Conservation (phyloP, 2,329 filamentous ascomycete genomes). For the Colletotrichum sp. region DNA sequence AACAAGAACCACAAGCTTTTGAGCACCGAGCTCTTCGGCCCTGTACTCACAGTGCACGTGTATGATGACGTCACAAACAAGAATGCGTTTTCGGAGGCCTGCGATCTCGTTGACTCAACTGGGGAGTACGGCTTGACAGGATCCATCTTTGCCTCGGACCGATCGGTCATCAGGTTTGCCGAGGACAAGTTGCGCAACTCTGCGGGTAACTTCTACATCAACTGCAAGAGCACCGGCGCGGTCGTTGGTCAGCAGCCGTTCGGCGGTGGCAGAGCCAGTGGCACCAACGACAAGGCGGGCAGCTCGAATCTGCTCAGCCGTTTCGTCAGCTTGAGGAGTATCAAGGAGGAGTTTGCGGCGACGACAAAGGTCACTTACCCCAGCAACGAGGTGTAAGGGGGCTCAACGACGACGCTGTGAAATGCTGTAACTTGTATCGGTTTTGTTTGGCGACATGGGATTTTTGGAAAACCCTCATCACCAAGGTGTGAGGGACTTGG, state of each 20-base stretch:
- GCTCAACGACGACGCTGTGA: neutral
- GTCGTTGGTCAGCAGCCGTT: slow-evolving; percentile 78
- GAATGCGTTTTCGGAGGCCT: slow-evolving; percentile 62
- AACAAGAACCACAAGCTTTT: slow-evolving; percentile 78
- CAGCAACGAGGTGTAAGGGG: slow-evolving; percentile 68
- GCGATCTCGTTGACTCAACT: slow-evolving; percentile 71
- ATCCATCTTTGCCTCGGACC: slow-evolving; percentile 74
- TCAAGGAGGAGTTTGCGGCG: slow-evolving; percentile 77
- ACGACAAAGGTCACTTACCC: slow-evolving; percentile 70
- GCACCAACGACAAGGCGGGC: slow-evolving; percentile 77
- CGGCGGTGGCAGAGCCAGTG: slow-evolving; percentile 70
- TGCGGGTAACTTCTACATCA: slow-evolving; percentile 86
- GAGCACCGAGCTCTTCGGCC: slow-evolving; percentile 82
- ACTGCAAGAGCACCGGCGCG: slow-evolving; percentile 80
- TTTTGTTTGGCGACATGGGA: neutral
- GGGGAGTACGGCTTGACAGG: slow-evolving; percentile 82
- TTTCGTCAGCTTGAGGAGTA: slow-evolving; percentile 70
- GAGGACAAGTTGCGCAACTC: slow-evolving; percentile 75
- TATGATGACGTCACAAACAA: slow-evolving; percentile 70
- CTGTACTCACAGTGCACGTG: slow-evolving; percentile 74
- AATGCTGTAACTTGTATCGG: neutral
- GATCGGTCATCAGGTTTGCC: slow-evolving; percentile 68
- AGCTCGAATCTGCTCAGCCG: slow-evolving; percentile 66
- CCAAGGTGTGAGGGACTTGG: neutral
- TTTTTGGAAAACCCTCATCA: neutral